Conservation (phyloP, 345 rosid genomes). For the Hevea brasiliensis region DNA sequence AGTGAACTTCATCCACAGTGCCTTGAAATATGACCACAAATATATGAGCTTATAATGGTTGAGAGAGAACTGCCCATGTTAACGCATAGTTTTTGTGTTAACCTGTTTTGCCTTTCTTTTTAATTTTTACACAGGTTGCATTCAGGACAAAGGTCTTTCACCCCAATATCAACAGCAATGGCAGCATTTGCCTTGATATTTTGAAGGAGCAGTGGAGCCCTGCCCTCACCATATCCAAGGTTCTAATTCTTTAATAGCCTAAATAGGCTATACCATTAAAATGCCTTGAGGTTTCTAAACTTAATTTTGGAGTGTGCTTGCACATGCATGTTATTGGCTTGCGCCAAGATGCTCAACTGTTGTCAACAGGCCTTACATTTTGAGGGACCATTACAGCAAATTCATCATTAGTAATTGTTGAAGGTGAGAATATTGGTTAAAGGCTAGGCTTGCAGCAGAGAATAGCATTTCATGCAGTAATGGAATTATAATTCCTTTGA, state of each 20-base stretch:
- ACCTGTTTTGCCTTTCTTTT: neutral
- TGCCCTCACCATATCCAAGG: slow-evolving; percentile 34
- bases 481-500: neutral
- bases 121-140: slow-evolving; percentile 22
- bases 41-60: neutral
- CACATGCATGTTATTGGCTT: neutral
- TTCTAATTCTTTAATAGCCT: neutral
- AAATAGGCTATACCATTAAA: too few relatives aligned
- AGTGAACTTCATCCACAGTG: neutral
- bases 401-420: neutral
- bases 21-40: neutral
- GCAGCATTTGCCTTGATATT: slow-evolving; percentile 35
- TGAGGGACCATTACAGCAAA: neutral
- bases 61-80: neutral
- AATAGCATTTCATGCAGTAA: neutral
- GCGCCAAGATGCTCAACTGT: neutral
- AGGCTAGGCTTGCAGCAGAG: neutral
- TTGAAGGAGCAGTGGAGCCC: slow-evolving; percentile 37
- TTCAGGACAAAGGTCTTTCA: slow-evolving; percentile 36
- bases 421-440: neutral
- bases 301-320: neutral
- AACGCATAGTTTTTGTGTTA: neutral
- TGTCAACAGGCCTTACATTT: neutral
- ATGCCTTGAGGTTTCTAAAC: neutral
- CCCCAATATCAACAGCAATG: slow-evolving; percentile 30